These are phyloP conservation scores for Penicillium sp. DNA, from an alignment of 2,329 filamentous ascomycete species.

Conservation along the genomic window DNA sequence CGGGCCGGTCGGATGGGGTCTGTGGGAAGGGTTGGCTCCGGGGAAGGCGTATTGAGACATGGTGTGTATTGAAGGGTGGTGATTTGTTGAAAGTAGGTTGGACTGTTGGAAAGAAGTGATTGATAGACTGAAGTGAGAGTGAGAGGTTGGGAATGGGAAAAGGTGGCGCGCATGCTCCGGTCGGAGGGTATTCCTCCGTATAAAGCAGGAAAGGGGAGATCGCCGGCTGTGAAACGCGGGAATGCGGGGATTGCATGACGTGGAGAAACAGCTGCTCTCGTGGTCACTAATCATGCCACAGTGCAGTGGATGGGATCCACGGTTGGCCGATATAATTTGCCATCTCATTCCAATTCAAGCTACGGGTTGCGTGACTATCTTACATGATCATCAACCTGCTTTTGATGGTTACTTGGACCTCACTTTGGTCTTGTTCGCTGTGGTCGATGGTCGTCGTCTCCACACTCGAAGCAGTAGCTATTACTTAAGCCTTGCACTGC, in stretches of 20 bases:
- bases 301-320: background rate
- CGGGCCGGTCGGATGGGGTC: constrained; percentile 12
- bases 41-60: constrained; percentile 27
- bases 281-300: background rate
- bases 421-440: background rate
- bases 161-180: constrained; percentile 10
- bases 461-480: background rate
- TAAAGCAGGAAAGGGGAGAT: constrained; percentile 12
- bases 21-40: constrained; percentile 20
- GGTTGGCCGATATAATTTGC: background rate
- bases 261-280: constrained; percentile 9
- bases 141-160: background rate
- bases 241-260: constrained; percentile 28
- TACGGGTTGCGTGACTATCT: background rate
- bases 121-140: background rate
- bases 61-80: background rate
- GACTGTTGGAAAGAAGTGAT: background rate
- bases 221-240: constrained; percentile 13
- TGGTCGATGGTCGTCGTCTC: background rate
- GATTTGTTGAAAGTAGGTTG: background rate
- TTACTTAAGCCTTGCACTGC: background rate
- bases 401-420: background rate
- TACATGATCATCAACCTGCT: background rate
- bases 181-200: constrained; percentile 5
- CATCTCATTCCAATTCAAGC: background rate